Conservation (phyloP, 73 alveolate species). For the Blepharisma japonicum region DNA sequence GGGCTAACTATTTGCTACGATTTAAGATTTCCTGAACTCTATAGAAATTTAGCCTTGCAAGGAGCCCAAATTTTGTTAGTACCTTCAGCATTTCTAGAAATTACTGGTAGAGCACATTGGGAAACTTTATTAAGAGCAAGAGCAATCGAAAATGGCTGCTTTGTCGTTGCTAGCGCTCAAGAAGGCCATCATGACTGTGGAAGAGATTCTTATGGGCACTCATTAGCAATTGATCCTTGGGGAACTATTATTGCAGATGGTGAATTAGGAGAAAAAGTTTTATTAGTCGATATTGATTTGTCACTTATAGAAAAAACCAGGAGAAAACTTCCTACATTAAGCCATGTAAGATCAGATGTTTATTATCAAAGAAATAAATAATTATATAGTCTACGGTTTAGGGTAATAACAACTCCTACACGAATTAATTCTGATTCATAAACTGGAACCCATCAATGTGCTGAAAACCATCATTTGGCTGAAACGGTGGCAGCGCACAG, state of each 20-base stretch:
- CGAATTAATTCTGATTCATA: no score
- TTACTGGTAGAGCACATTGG: constrained; percentile 91
- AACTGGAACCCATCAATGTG: no score
- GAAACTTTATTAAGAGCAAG: constrained; percentile 75
- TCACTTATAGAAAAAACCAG: constrained; percentile 40
- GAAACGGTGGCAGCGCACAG: no score
- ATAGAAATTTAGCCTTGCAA: constrained; percentile 53
- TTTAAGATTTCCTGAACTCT: constrained; percentile 83
- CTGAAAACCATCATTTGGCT: no score
- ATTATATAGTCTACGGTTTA: no score
- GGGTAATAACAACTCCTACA: no score
- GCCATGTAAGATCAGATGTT: constrained; percentile 52
- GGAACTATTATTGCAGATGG: constrained; percentile 48
- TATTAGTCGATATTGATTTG: constrained; percentile 51
- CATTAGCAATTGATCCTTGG: constrained; percentile 64
- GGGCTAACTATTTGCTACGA: constrained; percentile 81
- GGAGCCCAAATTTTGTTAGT: constrained; percentile 74
- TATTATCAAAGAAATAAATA: not conserved
- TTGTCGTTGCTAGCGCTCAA: constrained; percentile 71
- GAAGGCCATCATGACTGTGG: constrained; percentile 58
- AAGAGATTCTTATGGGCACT: constrained; percentile 59
- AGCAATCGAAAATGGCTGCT: constrained; percentile 83
- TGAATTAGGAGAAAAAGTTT: constrained; percentile 41
- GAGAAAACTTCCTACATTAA: constrained; percentile 55
- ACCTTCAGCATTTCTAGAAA: constrained; percentile 76